Base-by-base conservation (phyloP, 169 alveolate genomes). In the Ichthyophthirius multifiliis region DNA sequence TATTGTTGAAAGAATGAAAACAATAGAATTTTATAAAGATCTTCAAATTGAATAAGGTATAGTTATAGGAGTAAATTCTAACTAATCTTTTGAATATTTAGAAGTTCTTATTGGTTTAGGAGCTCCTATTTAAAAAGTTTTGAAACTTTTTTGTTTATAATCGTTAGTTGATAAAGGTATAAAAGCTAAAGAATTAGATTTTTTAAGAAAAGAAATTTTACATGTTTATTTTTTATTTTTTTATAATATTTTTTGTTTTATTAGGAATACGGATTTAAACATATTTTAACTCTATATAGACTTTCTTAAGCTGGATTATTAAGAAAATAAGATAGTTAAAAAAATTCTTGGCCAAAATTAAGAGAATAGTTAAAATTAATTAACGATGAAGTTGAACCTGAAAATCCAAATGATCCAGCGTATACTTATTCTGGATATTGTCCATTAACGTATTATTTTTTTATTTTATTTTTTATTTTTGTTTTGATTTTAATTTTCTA, bases 141-240 rank as follows among this genome's bases (percentile, higher is more conserved):
- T 62, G 7, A 76, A 76, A 55, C 63, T 76, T 18, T 34, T 76
- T 15, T 39, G 76, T 30, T 39, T 76, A 5, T 35, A 73, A 41
- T 37, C 76, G 6, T 62, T 76, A 39, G 63, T 62, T 0, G 83
- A 76, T 41, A 73, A 73, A 41, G 83, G 83, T 20, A 48, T 76
- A 23, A 76, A 76, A 27, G 27, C 65, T 9, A 76, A 76, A 20
- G 23, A 37, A 15, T 76, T 31, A n/a, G 83, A 76, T 63, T 63
- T 62, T 27, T 18, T 76, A 30, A 76, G 83, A 27, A 76, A 55
- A 76, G 83, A 76, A 43, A 76, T 76, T n/a, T 43, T 76, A 13
- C 76, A 76, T 41, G 83, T 76, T 0, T 48, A 48, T 48, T n/a
- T 2, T 1, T 27, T 55, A 10, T 47, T 2, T 27, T 55, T 10